These are phyloP conservation scores for Lepiota venenata DNA, from an alignment of 768 basidiomycete genomes.

Conservation along the genomic window DNA sequence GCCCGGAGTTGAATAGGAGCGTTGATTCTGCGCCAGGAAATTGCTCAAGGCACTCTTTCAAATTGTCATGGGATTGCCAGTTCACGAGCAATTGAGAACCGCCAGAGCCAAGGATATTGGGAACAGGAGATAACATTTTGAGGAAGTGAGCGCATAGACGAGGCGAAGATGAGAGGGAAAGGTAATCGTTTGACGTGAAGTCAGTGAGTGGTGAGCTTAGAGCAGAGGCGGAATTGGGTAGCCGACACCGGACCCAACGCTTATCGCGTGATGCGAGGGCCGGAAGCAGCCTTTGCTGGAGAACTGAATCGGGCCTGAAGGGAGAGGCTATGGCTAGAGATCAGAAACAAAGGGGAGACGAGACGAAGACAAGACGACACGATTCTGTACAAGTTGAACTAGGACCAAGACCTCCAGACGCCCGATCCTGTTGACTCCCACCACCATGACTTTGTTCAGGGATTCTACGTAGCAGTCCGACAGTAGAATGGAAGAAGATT, in stretches of 20 bases:
- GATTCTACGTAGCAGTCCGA: too few relatives aligned
- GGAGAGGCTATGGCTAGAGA: too few relatives aligned
- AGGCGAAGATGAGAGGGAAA: conserved; percentile 68
- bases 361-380: too few relatives aligned
- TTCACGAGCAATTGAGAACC: conserved; percentile 87
- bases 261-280: conserved; percentile 45
- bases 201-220: conserved; percentile 39
- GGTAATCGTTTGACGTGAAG: conserved; percentile 92
- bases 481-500: too few relatives aligned
- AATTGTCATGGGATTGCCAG: conserved; percentile 59
- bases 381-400: too few relatives aligned
- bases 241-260: conserved; percentile 64
- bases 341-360: too few relatives aligned
- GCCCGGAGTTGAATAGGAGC: conserved; percentile 89
- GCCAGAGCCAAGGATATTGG: conserved; percentile 78
- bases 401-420: too few relatives aligned
- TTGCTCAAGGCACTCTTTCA: conserved; percentile 64
- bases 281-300: too few relatives aligned
- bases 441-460: too few relatives aligned
- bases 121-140: conserved; percentile 40
- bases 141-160: conserved; percentile 59
- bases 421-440: too few relatives aligned
- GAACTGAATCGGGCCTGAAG: too few relatives aligned
- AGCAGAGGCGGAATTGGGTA: conserved; percentile 44
- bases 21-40: conserved; percentile 66